Percentiles rank a stretch among this genome's conserved stretches.
phyloP scores from a whole-genome alignment of 805 yeast species.

The Starmerella floricola region DNA sequence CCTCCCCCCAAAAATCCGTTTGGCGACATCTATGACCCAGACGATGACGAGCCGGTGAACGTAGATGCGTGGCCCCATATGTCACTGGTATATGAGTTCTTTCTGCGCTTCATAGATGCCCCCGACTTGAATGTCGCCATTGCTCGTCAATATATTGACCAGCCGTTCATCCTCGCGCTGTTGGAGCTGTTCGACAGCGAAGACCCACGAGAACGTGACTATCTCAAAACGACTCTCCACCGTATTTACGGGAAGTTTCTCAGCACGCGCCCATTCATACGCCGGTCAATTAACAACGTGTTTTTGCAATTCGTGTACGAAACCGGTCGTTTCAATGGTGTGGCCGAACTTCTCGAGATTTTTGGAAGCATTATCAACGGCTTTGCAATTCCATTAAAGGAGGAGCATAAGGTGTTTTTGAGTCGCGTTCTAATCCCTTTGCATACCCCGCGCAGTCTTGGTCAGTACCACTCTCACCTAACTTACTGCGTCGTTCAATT shows the following conservation, averaged over 20 bases:
- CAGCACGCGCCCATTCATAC: slow-evolving; percentile 75
- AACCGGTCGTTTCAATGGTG: slow-evolving; percentile 90
- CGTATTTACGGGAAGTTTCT: slow-evolving; percentile 92
- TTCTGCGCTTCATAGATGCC: slow-evolving; percentile 80
- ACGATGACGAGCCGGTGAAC: slow-evolving; percentile 94
- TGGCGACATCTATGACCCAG: slow-evolving; percentile 94
- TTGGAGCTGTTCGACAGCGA: slow-evolving; percentile 90
- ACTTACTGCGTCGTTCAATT: slow-evolving; percentile 96
- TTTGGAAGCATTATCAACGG: slow-evolving; percentile 95
- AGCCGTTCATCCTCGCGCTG: slow-evolving; percentile 65
- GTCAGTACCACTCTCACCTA: slow-evolving; percentile 89
- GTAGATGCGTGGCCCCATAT: slow-evolving; percentile 98
- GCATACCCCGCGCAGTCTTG: slow-evolving; percentile 80
- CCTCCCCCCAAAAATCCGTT: slow-evolving; percentile 98
- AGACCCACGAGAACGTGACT: slow-evolving; percentile 93
- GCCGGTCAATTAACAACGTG: slow-evolving; percentile 84
- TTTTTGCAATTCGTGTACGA: slow-evolving; percentile 89
- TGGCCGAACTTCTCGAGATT: slow-evolving; percentile 87
- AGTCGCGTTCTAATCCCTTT: slow-evolving; percentile 78
- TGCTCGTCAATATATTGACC: slow-evolving; percentile 91
- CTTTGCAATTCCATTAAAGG: slow-evolving; percentile 91
- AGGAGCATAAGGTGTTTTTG: slow-evolving; percentile 86
- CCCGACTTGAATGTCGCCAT: slow-evolving; percentile 88
- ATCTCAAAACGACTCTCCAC: slow-evolving; percentile 87
- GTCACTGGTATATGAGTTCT: slow-evolving; percentile 92